A percentile compares a stretch with the other conserved stretches of the same genome.
Conservation (phyloP, 768 basidiomycete genomes). For the Suillus lakei region DNA sequence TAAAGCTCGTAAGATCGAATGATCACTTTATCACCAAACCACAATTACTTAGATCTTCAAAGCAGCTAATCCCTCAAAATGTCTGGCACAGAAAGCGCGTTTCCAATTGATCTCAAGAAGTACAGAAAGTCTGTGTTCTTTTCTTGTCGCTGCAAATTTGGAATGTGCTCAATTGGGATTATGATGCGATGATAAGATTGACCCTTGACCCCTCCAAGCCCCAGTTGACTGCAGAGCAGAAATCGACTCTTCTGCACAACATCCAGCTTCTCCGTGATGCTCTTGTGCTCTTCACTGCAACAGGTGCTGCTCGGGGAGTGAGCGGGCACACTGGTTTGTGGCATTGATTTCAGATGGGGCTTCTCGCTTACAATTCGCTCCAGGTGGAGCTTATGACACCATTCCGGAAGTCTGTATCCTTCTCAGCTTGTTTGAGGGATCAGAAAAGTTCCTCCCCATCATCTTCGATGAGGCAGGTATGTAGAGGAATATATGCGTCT, state of each 20-base stretch:
- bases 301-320: conserved; percentile 84
- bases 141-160: neutral
- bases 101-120: conserved; percentile 79
- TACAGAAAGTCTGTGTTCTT: conserved; percentile 65
- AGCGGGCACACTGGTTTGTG: conserved; percentile 79
- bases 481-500: conserved; percentile 22
- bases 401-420: conserved; percentile 86
- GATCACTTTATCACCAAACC: conserved; percentile 2
- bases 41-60: conserved; percentile 6
- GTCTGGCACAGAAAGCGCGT: conserved; percentile 47
- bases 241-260: conserved; percentile 61
- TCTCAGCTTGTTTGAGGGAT: conserved; percentile 69
- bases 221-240: conserved; percentile 66
- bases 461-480: conserved; percentile 84
- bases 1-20: conserved; percentile 21
- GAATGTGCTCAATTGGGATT: conserved; percentile 7
- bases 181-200: conserved; percentile 48
- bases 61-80: conserved; percentile 30
- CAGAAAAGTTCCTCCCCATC: conserved; percentile 66
- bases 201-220: conserved; percentile 73
- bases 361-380: conserved; percentile 19
- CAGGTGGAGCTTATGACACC: conserved; percentile 72
- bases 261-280: conserved; percentile 84
- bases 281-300: conserved; percentile 85
- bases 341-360: neutral